A percentile compares a stretch with the other conserved stretches of the same genome.
Evolutionary conservation across 2,329 filamentous ascomycete species (phyloP).

Genomic region (Botrytis aclada): DNA sequence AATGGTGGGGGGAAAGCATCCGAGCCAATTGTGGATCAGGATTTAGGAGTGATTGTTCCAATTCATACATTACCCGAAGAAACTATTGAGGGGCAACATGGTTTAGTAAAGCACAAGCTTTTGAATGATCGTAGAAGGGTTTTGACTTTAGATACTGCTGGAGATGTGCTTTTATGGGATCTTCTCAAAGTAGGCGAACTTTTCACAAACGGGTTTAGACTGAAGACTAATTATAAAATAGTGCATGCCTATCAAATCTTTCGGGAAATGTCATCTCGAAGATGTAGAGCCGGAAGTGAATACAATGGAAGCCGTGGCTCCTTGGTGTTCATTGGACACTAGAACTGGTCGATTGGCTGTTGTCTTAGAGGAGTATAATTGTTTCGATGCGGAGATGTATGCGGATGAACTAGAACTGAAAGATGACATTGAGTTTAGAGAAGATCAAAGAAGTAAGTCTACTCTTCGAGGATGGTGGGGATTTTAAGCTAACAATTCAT

Average conservation of each 20-base stretch:
- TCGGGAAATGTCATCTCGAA: constrained; percentile 89
- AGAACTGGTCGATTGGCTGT: constrained; percentile 90
- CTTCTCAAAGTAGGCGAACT: constrained; percentile 64
- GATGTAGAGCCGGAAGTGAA: constrained; percentile 87
- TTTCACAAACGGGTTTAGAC: constrained; percentile 25
- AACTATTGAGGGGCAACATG: constrained; percentile 92
- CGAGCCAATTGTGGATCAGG: constrained; percentile 52
- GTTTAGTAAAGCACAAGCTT: constrained; percentile 87
- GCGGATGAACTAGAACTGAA: constrained; percentile 80
- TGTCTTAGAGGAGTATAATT: constrained; percentile 88
- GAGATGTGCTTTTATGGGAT: constrained; percentile 94
- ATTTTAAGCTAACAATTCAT: constrained; percentile 28
- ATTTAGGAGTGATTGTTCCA: constrained; percentile 53
- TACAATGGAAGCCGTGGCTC: constrained; percentile 82
- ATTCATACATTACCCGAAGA: constrained; percentile 69
- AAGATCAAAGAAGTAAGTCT: constrained; percentile 84
- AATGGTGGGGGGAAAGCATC: constrained; percentile 54
- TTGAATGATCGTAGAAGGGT: constrained; percentile 88
- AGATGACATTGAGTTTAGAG: constrained; percentile 75
- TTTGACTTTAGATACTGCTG: constrained; percentile 88
- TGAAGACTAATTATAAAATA: constrained; percentile 40
- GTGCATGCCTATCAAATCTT: constrained; percentile 86
- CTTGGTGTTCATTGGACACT: constrained; percentile 95
- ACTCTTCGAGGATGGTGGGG: constrained; percentile 12
- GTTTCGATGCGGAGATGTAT: constrained; percentile 96